Evolutionary conservation across 1,139 yeast genomes (phyloP), one percentile per base, ranked within the genome.

Genomic region (Yamadazyma oceani): DNA sequence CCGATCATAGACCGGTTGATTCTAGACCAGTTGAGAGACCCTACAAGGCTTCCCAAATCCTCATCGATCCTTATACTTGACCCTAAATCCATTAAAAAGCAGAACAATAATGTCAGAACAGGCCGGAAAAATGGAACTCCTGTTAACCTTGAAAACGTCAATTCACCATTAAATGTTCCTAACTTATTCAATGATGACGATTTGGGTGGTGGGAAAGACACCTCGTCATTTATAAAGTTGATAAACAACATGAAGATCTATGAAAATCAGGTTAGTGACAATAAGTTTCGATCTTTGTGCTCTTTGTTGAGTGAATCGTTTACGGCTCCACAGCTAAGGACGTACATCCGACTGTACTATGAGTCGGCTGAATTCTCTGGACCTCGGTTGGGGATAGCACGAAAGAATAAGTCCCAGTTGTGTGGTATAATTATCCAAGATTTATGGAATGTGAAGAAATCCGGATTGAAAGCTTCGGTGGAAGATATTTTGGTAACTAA

Each of bases 401-500:
- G 41, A 17, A 38, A 29, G 24, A 45, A 46, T 23, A 57, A 57
- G 36, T 31, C 37, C 5, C 37, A 41, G n/a, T 38, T 57, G 26
- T 35, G 51, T 9, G 34, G 52, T 9, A 42, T 39, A 2, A 69
- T 76, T 14, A 43, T 75, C 26, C 42, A 49, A 8, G 55, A 62
- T 11, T 48, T 65, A 8, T 78, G 82, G 82, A 48, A 55, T 3
- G 45, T 73, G 1, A 43, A 41, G n/a, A 51, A 51, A 28, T 51
- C 65, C 1, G 56, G 60, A 11, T 49, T 58, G 25, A 45, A 64
- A 11, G 49, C 64, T 1, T 60, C 62, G 17, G 55, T 63, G 19
- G 66, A 66, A 5, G 79, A 73, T 40, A 59, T 71, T 17, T 57
- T 70, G 21, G 54, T 62, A 5, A 71, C 69, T 37, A 58, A 60